A percentile compares a stretch with the other conserved stretches of the same genome.
These are phyloP conservation scores for Xanthoconium stramineum DNA, from an alignment of 768 basidiomycete species.

Conservation along the genomic window DNA sequence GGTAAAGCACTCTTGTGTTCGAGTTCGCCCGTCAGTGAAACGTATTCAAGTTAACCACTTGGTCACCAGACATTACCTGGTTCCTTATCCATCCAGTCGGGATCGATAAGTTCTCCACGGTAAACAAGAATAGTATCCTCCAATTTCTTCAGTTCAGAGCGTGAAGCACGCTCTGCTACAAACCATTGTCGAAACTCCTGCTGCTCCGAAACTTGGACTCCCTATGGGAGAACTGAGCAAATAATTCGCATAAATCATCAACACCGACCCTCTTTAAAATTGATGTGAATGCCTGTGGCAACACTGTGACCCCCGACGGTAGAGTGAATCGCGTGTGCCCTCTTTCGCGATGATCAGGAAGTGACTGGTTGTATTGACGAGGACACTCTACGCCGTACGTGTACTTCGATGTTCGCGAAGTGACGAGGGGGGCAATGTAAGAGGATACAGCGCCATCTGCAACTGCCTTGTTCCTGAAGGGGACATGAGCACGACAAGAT, in stretches of 20 bases:
- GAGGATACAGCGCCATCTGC: slow-evolving; percentile 7
- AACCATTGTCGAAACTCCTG: slow-evolving; percentile 20
- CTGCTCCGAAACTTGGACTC: slow-evolving; percentile 17
- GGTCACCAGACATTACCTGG: background rate
- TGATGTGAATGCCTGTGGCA: slow-evolving; percentile 35
- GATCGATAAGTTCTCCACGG: slow-evolving; percentile 6
- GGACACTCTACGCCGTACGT: slow-evolving; percentile 37
- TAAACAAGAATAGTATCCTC: slow-evolving; percentile 11
- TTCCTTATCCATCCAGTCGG: slow-evolving; percentile 13
- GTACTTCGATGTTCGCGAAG: slow-evolving; percentile 39
- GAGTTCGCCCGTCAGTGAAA: background rate
- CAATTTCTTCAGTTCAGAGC: background rate
- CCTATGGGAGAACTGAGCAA: background rate
- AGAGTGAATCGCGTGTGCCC: slow-evolving; percentile 12
- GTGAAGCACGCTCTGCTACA: background rate
- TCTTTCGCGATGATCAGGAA: slow-evolving; percentile 38
- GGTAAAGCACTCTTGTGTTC: slow-evolving; percentile 1
- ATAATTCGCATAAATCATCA: fast-evolving
- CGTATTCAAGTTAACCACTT: fast-evolving
- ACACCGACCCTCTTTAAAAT: slow-evolving; percentile 34
- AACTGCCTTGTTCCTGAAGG: slow-evolving; percentile 41
- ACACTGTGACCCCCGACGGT: slow-evolving; percentile 24
- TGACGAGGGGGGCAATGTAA: slow-evolving; percentile 42
- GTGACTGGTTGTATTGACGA: slow-evolving; percentile 22
- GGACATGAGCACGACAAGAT: background rate